Base-by-base conservation (phyloP, 2,329 filamentous ascomycete genomes). In the Fusarium avenaceum region DNA sequence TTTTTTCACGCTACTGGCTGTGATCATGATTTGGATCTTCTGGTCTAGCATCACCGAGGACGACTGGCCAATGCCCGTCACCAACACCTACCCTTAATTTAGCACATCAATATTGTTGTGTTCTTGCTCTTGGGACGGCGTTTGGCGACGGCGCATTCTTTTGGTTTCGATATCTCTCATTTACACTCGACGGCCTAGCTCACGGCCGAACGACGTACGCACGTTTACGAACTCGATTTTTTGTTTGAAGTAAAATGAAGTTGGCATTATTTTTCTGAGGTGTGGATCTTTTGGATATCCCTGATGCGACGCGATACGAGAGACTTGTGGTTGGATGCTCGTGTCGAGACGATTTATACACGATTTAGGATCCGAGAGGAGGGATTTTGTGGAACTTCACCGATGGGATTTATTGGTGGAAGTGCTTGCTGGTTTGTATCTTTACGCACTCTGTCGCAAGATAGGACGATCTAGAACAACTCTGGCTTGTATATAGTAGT, bases 41-140 rank as follows among this genome's bases (percentile, higher is more conserved):
- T 99, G 96, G 96, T 97, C 94, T 46, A 97, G 94, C 82, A 99
- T 99, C 74, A 99, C 96, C 17, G 96, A 99, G 81, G 96, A 99
- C 75, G 95, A 97, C 82, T 99, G 96, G 96, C 93, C 94, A 19
- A 86, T 86, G 79, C 82, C 84, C 33, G 79, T 78, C 11, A 78
- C 78, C 56, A 77, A 71, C 45, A 71, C 79, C 51, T 86, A 86
- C 68, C 79, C 82, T 49, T 75, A 65, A 72, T 55, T 32, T 33
- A 48, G 55, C 28, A 33, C 33, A 17, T 48, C 44, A 26, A 20
- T 26, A 50, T 64, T 47, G 59, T 52, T 50, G 61, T 46, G 49
- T 52, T 66, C 30, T 69, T 66, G 47, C 52, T 68, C 24, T 70
- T 60, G 60, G 64, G 63, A 47, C 56, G 73, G 73, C 73, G 73